Conservation (phyloP, 2,329 filamentous ascomycete genomes). For the Acrodontium crateriforme region DNA sequence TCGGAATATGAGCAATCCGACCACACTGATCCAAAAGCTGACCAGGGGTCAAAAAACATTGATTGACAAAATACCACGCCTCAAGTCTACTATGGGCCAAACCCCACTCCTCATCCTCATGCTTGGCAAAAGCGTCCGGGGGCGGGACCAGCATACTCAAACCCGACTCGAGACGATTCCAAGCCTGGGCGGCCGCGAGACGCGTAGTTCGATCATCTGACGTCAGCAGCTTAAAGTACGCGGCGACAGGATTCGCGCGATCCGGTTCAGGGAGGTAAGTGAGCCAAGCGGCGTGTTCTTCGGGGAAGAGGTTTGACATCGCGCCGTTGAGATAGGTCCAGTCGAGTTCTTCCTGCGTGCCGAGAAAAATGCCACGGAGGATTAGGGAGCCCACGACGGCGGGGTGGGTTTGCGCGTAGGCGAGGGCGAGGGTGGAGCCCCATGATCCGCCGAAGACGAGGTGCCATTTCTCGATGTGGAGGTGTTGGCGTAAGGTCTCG, state of each 20-base stretch:
- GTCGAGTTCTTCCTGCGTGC: slow-evolving; percentile 4
- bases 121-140: slow-evolving; percentile 1
- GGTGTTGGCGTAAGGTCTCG: slow-evolving; percentile 6
- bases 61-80: slow-evolving; percentile 6
- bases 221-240: slow-evolving; percentile 4
- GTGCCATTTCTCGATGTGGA: slow-evolving; percentile 6
- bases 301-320: slow-evolving; percentile 6
- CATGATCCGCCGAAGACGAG: slow-evolving; percentile 9
- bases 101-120: slow-evolving; percentile 6
- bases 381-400: slow-evolving; percentile 5
- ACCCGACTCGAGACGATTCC: slow-evolving; percentile 5
- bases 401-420: slow-evolving; percentile 7
- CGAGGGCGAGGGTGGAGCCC: slow-evolving; percentile 8
- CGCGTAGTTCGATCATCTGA: slow-evolving; percentile 1
- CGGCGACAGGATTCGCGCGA: slow-evolving; percentile 1
- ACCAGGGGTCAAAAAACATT: slow-evolving; percentile 4
- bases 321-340: slow-evolving; percentile 3
- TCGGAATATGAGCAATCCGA: slow-evolving; percentile 7
- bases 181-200: slow-evolving; percentile 3
- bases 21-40: slow-evolving; percentile 5
- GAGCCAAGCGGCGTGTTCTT: slow-evolving; percentile 4
- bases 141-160: slow-evolving; percentile 3
- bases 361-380: slow-evolving; percentile 7
- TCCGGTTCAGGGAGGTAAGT: slow-evolving; percentile 4
- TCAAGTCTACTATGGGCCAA: slow-evolving; percentile 6